Conservation (phyloP, 441 rosid species). For the Euphorbia schlechtendalii region DNA sequence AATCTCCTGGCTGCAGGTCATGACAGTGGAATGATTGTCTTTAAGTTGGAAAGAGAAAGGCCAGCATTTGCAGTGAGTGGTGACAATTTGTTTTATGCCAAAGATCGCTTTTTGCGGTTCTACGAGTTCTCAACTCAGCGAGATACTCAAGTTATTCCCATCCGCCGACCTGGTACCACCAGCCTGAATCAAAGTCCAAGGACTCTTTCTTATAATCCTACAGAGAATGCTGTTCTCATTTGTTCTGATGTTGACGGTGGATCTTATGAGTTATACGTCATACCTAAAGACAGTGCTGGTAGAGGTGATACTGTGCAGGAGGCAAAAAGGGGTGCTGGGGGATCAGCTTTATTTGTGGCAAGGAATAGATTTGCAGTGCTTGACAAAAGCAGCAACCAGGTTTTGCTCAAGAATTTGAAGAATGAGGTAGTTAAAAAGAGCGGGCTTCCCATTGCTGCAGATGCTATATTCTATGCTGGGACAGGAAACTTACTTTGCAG, state of each 20-base stretch:
- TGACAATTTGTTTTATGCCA: conserved; percentile 51
- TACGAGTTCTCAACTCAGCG: conserved; percentile 64
- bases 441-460: conserved; percentile 53
- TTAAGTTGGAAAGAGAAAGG: conserved; percentile 81
- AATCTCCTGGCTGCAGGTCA: conserved; percentile 92
- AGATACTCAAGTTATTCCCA: conserved; percentile 69
- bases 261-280: conserved; percentile 70
- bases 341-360: conserved; percentile 73
- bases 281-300: conserved; percentile 63
- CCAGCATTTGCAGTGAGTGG: conserved; percentile 86
- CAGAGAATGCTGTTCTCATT: conserved; percentile 72
- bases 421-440: conserved; percentile 71
- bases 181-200: conserved; percentile 80
- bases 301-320: conserved; percentile 66
- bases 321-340: conserved; percentile 73
- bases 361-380: conserved; percentile 76
- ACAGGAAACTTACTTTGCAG: conserved; percentile 72
- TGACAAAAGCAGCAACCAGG: conserved; percentile 67
- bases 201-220: conserved; percentile 80
- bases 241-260: conserved; percentile 89
- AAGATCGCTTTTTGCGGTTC: conserved; percentile 68
- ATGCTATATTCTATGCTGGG: conserved; percentile 82
- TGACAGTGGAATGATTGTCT: conserved; percentile 92
- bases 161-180: conserved; percentile 70
- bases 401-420: conserved; percentile 55